phyloP scores from a whole-genome alignment of 345 rosid genomes.

The Theobroma cacao region DNA sequence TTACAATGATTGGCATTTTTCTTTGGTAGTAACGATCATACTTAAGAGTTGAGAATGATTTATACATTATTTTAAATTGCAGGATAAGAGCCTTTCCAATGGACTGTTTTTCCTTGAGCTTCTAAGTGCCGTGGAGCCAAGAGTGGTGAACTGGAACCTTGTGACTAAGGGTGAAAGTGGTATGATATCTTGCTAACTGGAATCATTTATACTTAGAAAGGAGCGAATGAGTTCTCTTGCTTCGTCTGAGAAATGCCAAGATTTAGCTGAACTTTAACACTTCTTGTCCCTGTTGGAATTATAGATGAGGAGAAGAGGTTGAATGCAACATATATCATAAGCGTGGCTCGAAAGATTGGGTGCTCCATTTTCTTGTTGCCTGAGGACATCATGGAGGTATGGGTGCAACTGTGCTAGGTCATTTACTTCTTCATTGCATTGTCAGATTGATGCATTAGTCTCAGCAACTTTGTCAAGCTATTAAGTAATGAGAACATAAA shows the following conservation, averaged over 20 bases:
- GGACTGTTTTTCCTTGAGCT: slow-evolving; percentile 92
- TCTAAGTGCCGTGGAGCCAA: slow-evolving; percentile 83
- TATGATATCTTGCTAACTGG: slow-evolving; percentile 22
- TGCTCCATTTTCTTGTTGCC: slow-evolving; percentile 97
- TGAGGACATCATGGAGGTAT: slow-evolving; percentile 95
- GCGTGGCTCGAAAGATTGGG: slow-evolving; percentile 93
- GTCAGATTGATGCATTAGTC: background rate
- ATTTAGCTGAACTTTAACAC: background rate
- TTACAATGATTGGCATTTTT: slow-evolving; percentile 6
- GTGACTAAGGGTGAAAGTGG: slow-evolving; percentile 95
- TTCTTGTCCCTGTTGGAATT: slow-evolving; percentile 12
- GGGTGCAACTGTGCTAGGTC: background rate
- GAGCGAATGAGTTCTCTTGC: background rate
- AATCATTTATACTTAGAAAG: background rate
- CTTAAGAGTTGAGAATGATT: background rate
- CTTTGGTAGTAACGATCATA: background rate
- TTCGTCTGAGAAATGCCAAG: background rate
- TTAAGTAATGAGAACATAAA: background rate
- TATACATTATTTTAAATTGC: slow-evolving; percentile 13
- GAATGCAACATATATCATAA: slow-evolving; percentile 92
- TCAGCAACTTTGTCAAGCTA: background rate
- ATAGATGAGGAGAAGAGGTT: slow-evolving; percentile 86
- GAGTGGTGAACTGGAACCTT: slow-evolving; percentile 96
- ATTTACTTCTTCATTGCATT: background rate
- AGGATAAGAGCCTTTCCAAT: slow-evolving; percentile 79